Evolutionary conservation across 2,329 filamentous ascomycete species (phyloP), one percentile per base, ranked within the genome.

Genomic region (Phialocephala sp.): DNA sequence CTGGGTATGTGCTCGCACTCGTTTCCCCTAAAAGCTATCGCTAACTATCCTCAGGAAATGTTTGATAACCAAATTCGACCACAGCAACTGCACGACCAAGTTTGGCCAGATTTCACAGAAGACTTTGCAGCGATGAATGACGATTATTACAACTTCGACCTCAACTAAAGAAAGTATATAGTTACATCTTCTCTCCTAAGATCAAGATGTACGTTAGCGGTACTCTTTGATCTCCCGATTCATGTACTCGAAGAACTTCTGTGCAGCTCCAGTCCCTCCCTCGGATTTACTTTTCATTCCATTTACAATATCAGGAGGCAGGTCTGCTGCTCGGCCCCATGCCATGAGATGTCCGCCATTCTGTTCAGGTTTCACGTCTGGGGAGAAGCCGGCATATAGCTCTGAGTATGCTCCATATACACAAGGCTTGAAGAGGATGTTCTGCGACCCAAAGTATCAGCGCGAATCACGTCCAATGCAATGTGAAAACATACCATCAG

Each of bases 291-390:
- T 67, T 59, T 71, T 75, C 1, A 72, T 64, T 14, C 66, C 72
- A 0, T 71, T 65, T 2, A 63, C 65, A 35, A 75, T 59, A 47
- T 63, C 68, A 43, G 36, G 47, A 54, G 66, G 70, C 36, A 74
- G 50, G 20, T 65, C 64, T 47, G 61, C 71, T 62, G 71, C 24
- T 22, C 79, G 72, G 9, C 81, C 80, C 78, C 80, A 83, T 0
- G 81, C 80, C 20, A 81, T 75, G 15, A 82, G 70, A 63, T 77
- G 79, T n/a, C 71, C 72, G 2, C 79, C 78, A 62, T 77, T 76
- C 6, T 78, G 60, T 36, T 76, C 66, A 5, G 62, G 52, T 3
- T 72, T 74, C 6, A 79, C 70, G 8, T 76, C 69, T 2, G 75
- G 72, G 1, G 76, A 77, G 20, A 79, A 68, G 0, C 69, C 76